A percentile compares a stretch with the other conserved stretches of the same genome.
Evolutionary conservation across 192 early-diverging fungal genomes (phyloP).

Genomic region (Backusella tuberculispora): DNA sequence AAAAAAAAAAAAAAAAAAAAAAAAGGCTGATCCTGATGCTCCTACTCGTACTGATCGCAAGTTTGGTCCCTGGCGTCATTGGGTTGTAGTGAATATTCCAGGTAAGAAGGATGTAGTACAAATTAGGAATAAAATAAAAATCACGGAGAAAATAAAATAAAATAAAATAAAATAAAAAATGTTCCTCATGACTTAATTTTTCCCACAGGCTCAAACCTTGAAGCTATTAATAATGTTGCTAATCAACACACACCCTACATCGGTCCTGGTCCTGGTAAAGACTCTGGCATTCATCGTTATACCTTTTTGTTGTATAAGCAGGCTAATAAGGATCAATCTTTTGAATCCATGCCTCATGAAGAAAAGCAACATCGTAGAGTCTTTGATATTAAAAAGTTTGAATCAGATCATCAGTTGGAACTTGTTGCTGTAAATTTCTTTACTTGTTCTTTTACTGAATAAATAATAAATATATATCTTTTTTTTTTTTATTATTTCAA

Average conservation of each 20-base stretch:
- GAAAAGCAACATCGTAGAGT: slow-evolving; percentile 20
- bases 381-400: slow-evolving; percentile 47
- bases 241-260: slow-evolving; percentile 46
- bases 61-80: slow-evolving; percentile 58
- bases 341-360: slow-evolving; percentile 27
- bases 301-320: slow-evolving; percentile 64
- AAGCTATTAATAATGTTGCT: neutral
- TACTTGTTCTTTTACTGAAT: slow-evolving; percentile 29
- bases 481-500: neutral
- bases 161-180: neutral
- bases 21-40: slow-evolving; percentile 61
- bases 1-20: neutral
- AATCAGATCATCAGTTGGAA: slow-evolving; percentile 44
- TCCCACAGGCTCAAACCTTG: slow-evolving; percentile 20
- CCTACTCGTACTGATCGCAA: slow-evolving; percentile 48
- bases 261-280: slow-evolving; percentile 54
- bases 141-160: neutral
- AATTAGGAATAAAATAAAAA: neutral
- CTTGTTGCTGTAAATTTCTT: slow-evolving; percentile 56
- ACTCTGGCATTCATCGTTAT: slow-evolving; percentile 61
- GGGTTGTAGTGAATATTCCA: slow-evolving; percentile 58
- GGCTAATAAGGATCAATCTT: slow-evolving; percentile 26
- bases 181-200: neutral
- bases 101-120: slow-evolving; percentile 22
- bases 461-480: neutral